A percentile compares a stretch with the other conserved stretches of the same genome.
These are phyloP conservation scores for Hydnum rufescens DNA, from an alignment of 768 basidiomycete genomes.

Conservation along the genomic window DNA sequence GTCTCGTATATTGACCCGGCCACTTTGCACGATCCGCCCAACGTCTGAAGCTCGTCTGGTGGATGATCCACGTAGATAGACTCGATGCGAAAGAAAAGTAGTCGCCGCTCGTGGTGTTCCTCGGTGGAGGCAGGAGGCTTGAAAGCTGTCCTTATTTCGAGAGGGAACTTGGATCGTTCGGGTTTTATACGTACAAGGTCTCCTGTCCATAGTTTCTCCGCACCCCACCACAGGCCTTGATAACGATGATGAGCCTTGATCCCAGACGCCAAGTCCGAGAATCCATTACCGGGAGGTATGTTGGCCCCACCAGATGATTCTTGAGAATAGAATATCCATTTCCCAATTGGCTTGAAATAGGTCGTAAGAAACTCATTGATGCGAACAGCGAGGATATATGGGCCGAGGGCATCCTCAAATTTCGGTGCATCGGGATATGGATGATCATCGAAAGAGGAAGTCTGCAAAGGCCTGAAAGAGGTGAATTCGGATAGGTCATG, in stretches of 20 bases:
- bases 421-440: background rate
- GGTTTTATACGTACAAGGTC: slow-evolving; percentile 9
- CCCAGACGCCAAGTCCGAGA: background rate
- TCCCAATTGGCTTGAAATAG: background rate
- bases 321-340: background rate
- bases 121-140: background rate
- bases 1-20: background rate
- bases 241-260: background rate
- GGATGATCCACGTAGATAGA: background rate
- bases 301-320: background rate
- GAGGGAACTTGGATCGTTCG: background rate
- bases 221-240: slow-evolving; percentile 10
- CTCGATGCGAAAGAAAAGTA: background rate
- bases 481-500: background rate
- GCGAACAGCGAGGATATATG: slow-evolving; percentile 53
- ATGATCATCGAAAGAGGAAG: background rate
- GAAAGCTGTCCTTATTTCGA: background rate
- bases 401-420: slow-evolving; percentile 35
- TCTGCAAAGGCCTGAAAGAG: slow-evolving; percentile 5
- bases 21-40: background rate
- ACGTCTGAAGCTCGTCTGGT: background rate
- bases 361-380: slow-evolving; percentile 16
- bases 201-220: slow-evolving; percentile 8
- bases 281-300: background rate
- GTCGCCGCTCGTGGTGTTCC: background rate